Evolutionary conservation across 2,329 filamentous ascomycete genomes (phyloP), one percentile per base, ranked within the genome.

Genomic region (Xylariales sp.): DNA sequence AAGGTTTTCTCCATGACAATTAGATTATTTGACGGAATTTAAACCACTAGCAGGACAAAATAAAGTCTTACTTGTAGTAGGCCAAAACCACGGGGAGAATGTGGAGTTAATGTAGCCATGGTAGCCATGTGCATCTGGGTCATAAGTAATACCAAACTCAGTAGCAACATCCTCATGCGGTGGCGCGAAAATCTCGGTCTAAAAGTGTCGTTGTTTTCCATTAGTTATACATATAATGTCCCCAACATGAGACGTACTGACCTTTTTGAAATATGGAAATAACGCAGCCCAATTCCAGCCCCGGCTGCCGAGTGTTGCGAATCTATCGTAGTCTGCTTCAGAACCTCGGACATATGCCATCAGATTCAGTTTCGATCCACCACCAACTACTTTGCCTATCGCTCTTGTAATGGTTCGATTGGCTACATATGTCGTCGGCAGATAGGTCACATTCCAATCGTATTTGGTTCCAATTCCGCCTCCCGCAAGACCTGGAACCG

Each of bases 261-360:
- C 67, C 56, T 74, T 74, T 19, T 59, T 57, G 45, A 76, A 70
- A 44, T 75, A 76, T 0, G 66, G 70, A 1, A 69, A 50, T 10
- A 78, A 50, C 16, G 55, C 56, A 2, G 62, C 44, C 62, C 64
- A 70, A 14, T 61, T 59, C 67, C 66, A 70, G 2, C 58, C 61
- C 1, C 55, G 50, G 31, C 65, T 66, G 0, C 65, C 65, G 5
- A 70, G 50, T 4, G 55, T 54, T 38, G 61, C 61, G 66, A 66
- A 70, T 16, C 59, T 58, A 30, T 70, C 61, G 35, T 64, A 69
- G 41, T 68, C 63, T 12, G 53, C 55, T 6, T 51, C 54, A 12
- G 61, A 55, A 6, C 65, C 64, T 15, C 65, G 52, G 18, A 56
- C 61, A 52, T 62, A 67, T 33, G 62, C 62, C 48, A 69, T 54